These are phyloP conservation scores for Fragaria ananassa DNA, from an alignment of 306 rosid species.

Conservation along the genomic window DNA sequence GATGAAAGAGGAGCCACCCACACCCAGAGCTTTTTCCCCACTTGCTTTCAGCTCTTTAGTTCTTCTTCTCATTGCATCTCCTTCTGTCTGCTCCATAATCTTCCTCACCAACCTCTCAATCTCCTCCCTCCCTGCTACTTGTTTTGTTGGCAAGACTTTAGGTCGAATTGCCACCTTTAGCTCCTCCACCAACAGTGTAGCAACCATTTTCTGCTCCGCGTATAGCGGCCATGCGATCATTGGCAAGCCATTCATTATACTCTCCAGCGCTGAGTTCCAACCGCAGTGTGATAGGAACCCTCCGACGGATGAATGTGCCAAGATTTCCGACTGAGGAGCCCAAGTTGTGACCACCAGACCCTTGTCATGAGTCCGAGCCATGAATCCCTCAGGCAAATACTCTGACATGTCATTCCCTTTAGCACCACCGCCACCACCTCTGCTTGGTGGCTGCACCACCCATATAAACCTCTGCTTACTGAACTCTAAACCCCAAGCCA, in stretches of 20 bases:
- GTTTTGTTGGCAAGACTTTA: not conserved
- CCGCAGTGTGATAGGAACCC: constrained; percentile 52
- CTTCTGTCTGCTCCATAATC: constrained; percentile 44
- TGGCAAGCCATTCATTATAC: constrained; percentile 40
- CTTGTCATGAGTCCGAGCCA: constrained; percentile 19
- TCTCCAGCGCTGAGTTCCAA: constrained; percentile 46
- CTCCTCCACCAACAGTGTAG: constrained; percentile 40
- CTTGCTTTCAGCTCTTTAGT: constrained; percentile 22
- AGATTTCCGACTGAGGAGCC: constrained; percentile 43
- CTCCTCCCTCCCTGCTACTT: constrained; percentile 29
- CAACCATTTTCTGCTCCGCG: constrained; percentile 57
- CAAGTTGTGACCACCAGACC: constrained; percentile 30
- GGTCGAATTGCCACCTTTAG: constrained; percentile 22
- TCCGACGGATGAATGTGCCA: constrained; percentile 37
- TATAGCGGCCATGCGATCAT: constrained; percentile 56
- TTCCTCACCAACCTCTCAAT: constrained; percentile 39
- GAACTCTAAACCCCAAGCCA: constrained; percentile 60
- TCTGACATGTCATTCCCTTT: not conserved
- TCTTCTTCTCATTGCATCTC: constrained; percentile 14
- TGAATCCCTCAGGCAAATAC: constrained; percentile 52
- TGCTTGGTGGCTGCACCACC: constrained; percentile 47
- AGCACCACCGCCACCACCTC: not conserved
- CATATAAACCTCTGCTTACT: constrained; percentile 51
- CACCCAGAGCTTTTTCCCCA: constrained; percentile 26
- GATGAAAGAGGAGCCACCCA: constrained; percentile 30